Percentiles rank a stretch among this genome's conserved stretches.
These are phyloP conservation scores for Linderina pennispora DNA, from an alignment of 192 early-diverging fungal species.

Conservation along the genomic window DNA sequence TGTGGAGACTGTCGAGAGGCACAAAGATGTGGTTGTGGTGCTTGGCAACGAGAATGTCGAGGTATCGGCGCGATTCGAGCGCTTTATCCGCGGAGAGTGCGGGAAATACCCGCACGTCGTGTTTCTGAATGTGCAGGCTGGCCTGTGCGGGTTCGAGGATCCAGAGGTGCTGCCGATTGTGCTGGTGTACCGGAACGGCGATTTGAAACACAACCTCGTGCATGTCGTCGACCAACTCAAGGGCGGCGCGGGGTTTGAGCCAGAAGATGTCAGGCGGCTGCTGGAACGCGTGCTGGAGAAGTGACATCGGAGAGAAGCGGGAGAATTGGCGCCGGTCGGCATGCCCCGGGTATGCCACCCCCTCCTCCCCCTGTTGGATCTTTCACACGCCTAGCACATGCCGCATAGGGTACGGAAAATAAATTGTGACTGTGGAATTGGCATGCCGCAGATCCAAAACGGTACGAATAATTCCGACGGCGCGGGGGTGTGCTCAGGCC, in stretches of 20 bases:
- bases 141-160: conserved; percentile 31
- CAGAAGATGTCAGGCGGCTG: conserved; percentile 12
- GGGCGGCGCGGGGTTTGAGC: conserved; percentile 17
- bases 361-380: no score
- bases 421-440: no score
- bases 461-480: no score
- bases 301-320: no score
- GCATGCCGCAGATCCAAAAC: no score
- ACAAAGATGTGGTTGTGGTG: conserved; percentile 8
- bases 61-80: conserved; percentile 10
- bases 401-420: no score
- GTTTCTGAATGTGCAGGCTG: conserved; percentile 30
- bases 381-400: no score
- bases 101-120: conserved; percentile 8
- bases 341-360: no score
- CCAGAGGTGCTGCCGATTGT: conserved; percentile 22
- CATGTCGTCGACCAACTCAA: conserved; percentile 25
- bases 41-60: conserved; percentile 2
- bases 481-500: no score
- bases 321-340: no score
- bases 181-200: conserved; percentile 27
- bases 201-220: conserved; percentile 30
- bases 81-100: conserved; percentile 4
- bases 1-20: conserved; percentile 33
- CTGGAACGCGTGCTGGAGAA: conserved; percentile 4